Conservation (phyloP, 2,329 filamentous ascomycete species). For the Colletotrichum theobromicola region DNA sequence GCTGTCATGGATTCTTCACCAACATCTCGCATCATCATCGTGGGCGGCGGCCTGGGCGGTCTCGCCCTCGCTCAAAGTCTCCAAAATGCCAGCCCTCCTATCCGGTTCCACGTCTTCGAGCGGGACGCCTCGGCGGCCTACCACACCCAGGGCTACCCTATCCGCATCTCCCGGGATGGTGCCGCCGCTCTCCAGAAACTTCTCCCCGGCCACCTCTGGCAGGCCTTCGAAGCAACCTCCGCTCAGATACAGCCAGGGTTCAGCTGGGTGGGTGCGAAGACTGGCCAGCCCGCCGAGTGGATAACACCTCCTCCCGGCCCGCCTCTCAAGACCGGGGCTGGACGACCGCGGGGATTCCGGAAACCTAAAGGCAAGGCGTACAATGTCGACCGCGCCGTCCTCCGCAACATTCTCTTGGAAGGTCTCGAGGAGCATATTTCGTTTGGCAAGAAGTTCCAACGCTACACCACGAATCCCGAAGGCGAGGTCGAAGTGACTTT, state of each 20-base stretch:
- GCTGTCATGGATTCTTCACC: neutral
- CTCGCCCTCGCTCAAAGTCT: neutral
- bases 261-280: neutral
- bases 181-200: neutral
- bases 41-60: neutral
- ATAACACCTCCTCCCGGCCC: neutral
- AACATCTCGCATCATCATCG: neutral
- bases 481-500: slow-evolving; percentile 32
- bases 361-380: slow-evolving; percentile 22
- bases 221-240: neutral
- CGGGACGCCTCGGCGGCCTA: slow-evolving; percentile 55
- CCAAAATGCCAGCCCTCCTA: neutral
- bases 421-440: neutral
- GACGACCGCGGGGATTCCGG: neutral
- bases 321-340: neutral
- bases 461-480: slow-evolving; percentile 18
- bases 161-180: slow-evolving; percentile 57
- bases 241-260: neutral
- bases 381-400: slow-evolving; percentile 35
- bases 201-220: neutral
- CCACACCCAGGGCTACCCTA: slow-evolving; percentile 66
- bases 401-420: slow-evolving; percentile 24
- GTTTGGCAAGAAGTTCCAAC: slow-evolving; percentile 34
- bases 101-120: slow-evolving; percentile 58
- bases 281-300: neutral